Evolutionary conservation across 2,329 filamentous ascomycete genomes (phyloP), one percentile per base, ranked within the genome.

Genomic region (Emydomyces testavorans): DNA sequence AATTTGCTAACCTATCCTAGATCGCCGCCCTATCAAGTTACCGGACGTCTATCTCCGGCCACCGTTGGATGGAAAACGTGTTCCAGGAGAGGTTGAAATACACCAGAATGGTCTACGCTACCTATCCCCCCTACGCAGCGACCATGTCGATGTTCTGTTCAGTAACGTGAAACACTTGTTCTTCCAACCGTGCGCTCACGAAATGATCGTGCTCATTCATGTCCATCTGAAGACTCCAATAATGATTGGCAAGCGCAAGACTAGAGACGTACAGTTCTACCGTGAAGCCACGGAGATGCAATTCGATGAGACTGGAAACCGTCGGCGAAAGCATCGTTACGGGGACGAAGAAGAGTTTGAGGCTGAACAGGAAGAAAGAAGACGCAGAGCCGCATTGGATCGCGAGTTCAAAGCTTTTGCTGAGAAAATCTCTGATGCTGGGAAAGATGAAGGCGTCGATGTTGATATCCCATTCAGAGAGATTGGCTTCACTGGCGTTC

Each of bases 51-150:
- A 90, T 65, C 85, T 98, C 56, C 85, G 92, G 49, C 92, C 92
- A 42, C 87, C 88, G 0, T 82, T 96, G 73, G 92, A 98, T 67
- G 89, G 89, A 59, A 98, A 98, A 70, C 87, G 92, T 59, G 86
- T 98, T 24, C 85, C 92, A 37, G 92, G 92, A 60, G 88, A 92
- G 63, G 82, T 98, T 32, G 90, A 96, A 67, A 95, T 98, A 43
- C 92, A 98, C 67, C 89, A 96, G 61, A 98, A 98, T 60, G 92
- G 92, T 89, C 84, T 98, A 50, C 85, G 92, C 52, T 98, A 98
- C 65, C 76, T 90, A 70, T 85, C 86, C 45, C 79, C 85, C 46
- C 71, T 93, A 54, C 81, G 83, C 64, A 80, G 80, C 18, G 83
- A 87, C 56, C 84, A 92, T 58, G 86, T 98, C 41, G 92, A 98